Evolutionary conservation across 164 flowering plant genomes (phyloP).

Genomic region (Magnolia officinalis): DNA sequence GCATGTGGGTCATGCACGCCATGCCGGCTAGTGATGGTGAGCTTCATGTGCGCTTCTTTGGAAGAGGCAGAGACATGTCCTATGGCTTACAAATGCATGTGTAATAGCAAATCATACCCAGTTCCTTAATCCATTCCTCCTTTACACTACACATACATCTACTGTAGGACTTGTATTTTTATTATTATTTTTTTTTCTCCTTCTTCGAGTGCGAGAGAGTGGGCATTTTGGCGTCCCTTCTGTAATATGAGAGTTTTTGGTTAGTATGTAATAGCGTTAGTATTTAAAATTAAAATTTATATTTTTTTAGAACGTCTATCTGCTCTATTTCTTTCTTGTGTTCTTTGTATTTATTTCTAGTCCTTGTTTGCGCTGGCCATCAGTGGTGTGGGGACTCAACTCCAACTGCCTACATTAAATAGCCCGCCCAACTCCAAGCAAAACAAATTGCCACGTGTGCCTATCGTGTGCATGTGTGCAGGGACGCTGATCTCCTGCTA

Average conservation of each 20-base stretch:
- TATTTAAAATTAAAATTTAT: no score
- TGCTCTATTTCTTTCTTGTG: no score
- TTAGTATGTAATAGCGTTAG: background rate
- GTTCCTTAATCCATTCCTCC: slow-evolving; percentile 42
- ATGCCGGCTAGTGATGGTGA: slow-evolving; percentile 73
- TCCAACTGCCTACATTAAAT: no score
- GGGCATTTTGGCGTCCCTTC: background rate
- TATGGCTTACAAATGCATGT: slow-evolving; percentile 86
- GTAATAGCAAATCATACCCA: slow-evolving; percentile 69
- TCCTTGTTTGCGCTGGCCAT: no score
- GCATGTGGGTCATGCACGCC: slow-evolving; percentile 90
- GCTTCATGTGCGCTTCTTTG: slow-evolving; percentile 71
- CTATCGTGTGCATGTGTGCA: no score
- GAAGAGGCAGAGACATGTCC: slow-evolving; percentile 88
- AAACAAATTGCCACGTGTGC: no score
- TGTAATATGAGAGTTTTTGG: background rate
- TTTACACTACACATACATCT: background rate
- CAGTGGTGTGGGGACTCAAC: no score
- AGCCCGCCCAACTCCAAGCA: no score
- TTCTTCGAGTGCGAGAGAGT: background rate
- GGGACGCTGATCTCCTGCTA: no score
- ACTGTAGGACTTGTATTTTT: background rate
- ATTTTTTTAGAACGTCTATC: background rate
- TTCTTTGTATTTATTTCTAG: no score
- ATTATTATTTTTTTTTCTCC: background rate